Percentiles rank a stretch among this genome's conserved stretches.
phyloP scores from a whole-genome alignment of 257 asterid genomes.

The Plectranthus barbatus region DNA sequence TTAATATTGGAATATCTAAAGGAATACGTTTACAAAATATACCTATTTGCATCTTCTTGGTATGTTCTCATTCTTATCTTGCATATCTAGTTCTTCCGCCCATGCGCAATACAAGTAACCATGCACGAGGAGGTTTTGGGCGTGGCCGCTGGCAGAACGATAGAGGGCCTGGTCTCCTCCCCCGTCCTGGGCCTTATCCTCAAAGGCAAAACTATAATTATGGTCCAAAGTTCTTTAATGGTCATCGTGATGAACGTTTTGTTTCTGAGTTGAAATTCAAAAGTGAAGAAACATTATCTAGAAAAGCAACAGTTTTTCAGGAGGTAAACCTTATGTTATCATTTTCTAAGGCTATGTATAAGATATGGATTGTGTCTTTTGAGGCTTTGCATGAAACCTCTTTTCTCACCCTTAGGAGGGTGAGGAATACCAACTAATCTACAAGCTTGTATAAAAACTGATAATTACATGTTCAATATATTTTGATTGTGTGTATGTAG shows the following conservation, averaged over 20 bases:
- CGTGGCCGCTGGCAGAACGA: conserved; percentile 84
- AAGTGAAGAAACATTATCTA: conserved; percentile 90
- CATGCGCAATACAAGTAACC: conserved; percentile 46
- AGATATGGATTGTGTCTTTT: conserved; percentile 2
- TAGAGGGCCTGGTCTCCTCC: conserved; percentile 76
- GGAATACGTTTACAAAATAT: background rate
- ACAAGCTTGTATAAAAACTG: background rate
- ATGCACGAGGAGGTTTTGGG: conserved; percentile 66
- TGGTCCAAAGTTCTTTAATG: conserved; percentile 44
- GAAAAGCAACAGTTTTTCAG: conserved; percentile 71
- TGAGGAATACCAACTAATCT: too few species aligned
- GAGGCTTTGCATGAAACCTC: background rate
- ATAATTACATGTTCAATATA: conserved; percentile 1
- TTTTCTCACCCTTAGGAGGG: background rate
- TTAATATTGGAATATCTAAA: too few species aligned
- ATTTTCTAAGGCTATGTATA: background rate
- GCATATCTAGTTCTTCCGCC: conserved; percentile 53
- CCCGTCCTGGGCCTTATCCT: conserved; percentile 75
- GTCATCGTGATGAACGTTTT: conserved; percentile 76
- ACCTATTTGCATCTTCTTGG: background rate
- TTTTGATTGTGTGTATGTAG: background rate
- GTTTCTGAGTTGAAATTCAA: conserved; percentile 90
- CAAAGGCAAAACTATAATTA: conserved; percentile 53
- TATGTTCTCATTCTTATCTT: conserved; percentile 15
- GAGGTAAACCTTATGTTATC: conserved; percentile 41